Evolutionary conservation across 495 filamentous ascomycete genomes (phyloP), one percentile per base, ranked within the genome.

Genomic region (Glarea lozoyensis): DNA sequence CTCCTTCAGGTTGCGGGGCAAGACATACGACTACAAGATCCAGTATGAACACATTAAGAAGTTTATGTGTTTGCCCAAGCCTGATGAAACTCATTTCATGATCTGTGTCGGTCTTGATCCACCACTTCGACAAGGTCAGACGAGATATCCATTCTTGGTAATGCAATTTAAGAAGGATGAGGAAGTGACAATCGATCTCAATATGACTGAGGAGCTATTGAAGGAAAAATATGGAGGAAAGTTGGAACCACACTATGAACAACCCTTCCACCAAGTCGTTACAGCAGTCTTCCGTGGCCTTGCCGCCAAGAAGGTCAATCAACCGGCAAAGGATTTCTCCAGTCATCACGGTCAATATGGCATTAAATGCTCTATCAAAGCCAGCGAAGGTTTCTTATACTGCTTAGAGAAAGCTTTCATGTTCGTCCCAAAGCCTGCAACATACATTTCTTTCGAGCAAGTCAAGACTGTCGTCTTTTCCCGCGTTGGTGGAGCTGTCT

Each of bases 1-100:
- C 1, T 97, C 93, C 4, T 97, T 99, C 76, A 83, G 93, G 43
- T 77, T 99, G 44, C 90, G 93, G 37, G 93, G 93, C 38, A 97
- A 97, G 65, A 99, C 93, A 22, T 99, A 99, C 72, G 93, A 97
- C 70, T 99, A 99, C 77, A 99, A 99, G 73, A 95, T 99, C 48
- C 87, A 94, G 65, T 99, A 94, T 60, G 84, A 95, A 24, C 73
- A 79, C 24, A 86, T 96, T 68, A 99, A 99, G 69, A 97, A 97
- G 63, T 97, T 97, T 62, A 93, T 99, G 77, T 70, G 95, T 41
- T 79, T 99, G 4, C 93, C 93, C 4, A 99, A 97, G 67, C 89
- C 92, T 7, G 93, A 99, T 63, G 93, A 99, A 35, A 67, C 90
- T 17, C 93, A 99, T 58, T 86, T 78, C 37, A 82, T 99, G 64